Percentiles rank a stretch among this genome's conserved stretches.
These are phyloP conservation scores for Celoporthe dispersa DNA, from an alignment of 2,329 filamentous ascomycete species.

Conservation along the genomic window DNA sequence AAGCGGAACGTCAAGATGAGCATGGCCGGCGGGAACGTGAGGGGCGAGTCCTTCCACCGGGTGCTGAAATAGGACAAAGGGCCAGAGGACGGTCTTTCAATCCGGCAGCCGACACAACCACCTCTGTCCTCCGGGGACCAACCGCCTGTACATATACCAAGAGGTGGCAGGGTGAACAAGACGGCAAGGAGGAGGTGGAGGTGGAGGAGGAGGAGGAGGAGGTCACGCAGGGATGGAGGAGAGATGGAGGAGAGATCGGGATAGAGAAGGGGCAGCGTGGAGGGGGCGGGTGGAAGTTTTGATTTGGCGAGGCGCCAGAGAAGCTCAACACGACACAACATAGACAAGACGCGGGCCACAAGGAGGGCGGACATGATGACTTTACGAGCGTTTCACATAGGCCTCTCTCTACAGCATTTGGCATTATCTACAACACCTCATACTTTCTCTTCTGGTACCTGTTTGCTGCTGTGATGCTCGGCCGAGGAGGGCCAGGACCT, in stretches of 20 bases:
- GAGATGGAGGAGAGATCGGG: neutral
- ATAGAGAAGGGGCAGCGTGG: neutral
- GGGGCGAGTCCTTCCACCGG: constrained; percentile 74
- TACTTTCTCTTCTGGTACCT: neutral
- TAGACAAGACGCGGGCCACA: constrained; percentile 15
- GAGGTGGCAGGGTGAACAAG: constrained; percentile 2
- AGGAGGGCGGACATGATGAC: constrained; percentile 12
- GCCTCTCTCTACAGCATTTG: neutral
- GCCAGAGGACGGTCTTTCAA: no score
- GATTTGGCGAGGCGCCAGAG: constrained; percentile 24
- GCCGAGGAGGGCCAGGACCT: neutral
- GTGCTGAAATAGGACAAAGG: constrained; percentile 65
- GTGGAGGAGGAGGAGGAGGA: neutral
- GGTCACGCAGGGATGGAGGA: neutral
- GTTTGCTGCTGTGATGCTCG: neutral
- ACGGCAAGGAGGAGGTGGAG: neutral
- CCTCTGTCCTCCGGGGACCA: neutral
- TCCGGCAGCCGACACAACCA: neutral
- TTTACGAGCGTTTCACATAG: constrained; percentile 12
- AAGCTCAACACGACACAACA: constrained; percentile 1
- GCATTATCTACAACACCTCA: neutral
- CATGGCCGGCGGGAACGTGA: constrained; percentile 81
- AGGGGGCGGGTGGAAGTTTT: neutral
- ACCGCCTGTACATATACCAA: neutral
- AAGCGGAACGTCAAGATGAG: constrained; percentile 85